phyloP scores from a whole-genome alignment of 2,329 filamentous ascomycete species.

The Scorias spongiosa region DNA sequence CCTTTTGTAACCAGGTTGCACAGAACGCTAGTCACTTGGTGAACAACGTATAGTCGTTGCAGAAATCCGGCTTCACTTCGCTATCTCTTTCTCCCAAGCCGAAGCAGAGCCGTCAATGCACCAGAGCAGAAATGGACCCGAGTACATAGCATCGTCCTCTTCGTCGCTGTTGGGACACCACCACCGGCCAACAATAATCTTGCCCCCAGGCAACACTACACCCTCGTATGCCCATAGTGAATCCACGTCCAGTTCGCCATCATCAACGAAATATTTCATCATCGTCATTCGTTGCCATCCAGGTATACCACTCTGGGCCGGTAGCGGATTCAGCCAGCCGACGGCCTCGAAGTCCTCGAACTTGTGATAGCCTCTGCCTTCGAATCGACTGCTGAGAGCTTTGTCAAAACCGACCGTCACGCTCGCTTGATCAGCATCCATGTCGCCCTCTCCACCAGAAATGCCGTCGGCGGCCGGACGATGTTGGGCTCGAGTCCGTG shows the following conservation, averaged over 20 bases:
- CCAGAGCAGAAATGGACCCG: conserved; percentile 30
- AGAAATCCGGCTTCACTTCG: too few species aligned
- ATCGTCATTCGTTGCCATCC: conserved; percentile 41
- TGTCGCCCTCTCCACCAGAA: background rate
- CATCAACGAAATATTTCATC: conserved; percentile 34
- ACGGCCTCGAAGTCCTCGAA: conserved; percentile 18
- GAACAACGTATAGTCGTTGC: too few species aligned
- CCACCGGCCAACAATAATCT: conserved; percentile 34
- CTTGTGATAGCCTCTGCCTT: conserved; percentile 24
- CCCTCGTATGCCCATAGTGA: conserved; percentile 35
- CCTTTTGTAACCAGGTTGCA: too few species aligned
- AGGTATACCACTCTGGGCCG: conserved; percentile 31
- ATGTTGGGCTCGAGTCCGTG: conserved; percentile 20
- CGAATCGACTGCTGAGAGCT: conserved; percentile 19
- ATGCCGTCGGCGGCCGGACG: conserved; percentile 3
- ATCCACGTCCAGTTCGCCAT: conserved; percentile 14
- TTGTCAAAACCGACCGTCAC: conserved; percentile 1
- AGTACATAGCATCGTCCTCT: conserved; percentile 14
- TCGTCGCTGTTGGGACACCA: conserved; percentile 22
- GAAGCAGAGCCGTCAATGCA: conserved; percentile 15
- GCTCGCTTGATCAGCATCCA: background rate
- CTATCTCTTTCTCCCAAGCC: background rate
- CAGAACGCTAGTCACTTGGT: too few species aligned
- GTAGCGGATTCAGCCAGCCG: conserved; percentile 37
- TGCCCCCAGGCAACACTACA: conserved; percentile 31